Evolutionary conservation across 2,329 filamentous ascomycete species (phyloP), one percentile per base, ranked within the genome.

Genomic region (Botryotinia globosa): DNA sequence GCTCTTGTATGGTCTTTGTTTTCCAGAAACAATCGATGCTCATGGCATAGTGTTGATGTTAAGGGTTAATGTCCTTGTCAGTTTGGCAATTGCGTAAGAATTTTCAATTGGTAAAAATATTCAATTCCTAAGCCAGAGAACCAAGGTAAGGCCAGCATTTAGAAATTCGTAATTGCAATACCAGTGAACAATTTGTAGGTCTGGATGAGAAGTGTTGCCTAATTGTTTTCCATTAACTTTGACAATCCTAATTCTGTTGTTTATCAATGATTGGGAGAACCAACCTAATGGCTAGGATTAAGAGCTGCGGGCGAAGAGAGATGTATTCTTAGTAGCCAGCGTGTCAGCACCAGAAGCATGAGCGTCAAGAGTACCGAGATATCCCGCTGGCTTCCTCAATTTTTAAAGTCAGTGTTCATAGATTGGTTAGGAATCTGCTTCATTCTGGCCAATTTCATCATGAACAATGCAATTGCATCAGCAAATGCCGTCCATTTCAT

Each of bases 381-480:
- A 65, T 8, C 34, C 62, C 3, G 59, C 37, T 45, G 67, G 71
- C 59, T 71, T 69, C 29, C n/a, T 61, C 42, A 61, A 25, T 16
- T 16, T 48, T 39, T 25, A 16, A 59, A 34, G 25, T 51, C 9
- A 7, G 9, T 45, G 8, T 58, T 25, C 3, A 51, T 29, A 8
- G 59, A 45, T 8, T 39, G 29, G 9, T 63, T 44, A 2, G 61
- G 45, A 56, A 48, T 56, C 3, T 39, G 25, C 44, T 74, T 75
- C 16, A 78, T 75, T 42, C 71, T 61, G 9, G 73, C 59, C 44
- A 75, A 72, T 25, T 75, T 75, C 6, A 72, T 75, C 68, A 77
- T 73, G 56, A 76, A 75, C 3, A 77, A 61, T 3, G 74, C 74
- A 58, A 77, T 74, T 7, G 74, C 73, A 71, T 77, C 75, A 32